Evolutionary conservation across 164 flowering plant species (phyloP).

Genomic region (Stephania yunnanensis): DNA sequence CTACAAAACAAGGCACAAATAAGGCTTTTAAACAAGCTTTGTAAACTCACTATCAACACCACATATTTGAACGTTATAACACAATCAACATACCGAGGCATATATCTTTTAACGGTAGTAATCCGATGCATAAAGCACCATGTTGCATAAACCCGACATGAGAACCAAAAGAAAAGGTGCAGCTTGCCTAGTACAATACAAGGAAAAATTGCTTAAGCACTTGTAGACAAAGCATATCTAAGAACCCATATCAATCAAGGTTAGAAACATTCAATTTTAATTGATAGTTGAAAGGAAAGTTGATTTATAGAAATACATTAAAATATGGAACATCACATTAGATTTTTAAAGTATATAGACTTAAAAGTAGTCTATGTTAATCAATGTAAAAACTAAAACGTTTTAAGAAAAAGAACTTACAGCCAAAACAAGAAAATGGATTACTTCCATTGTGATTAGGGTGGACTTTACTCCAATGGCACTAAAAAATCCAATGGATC

Average conservation of each 20-base stretch:
- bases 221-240: neutral
- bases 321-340: neutral
- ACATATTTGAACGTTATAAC: neutral
- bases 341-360: neutral
- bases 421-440: slow-evolving; percentile 96
- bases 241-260: no score
- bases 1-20: no score
- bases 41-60: neutral
- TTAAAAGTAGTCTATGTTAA: neutral
- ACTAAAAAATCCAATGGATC: slow-evolving; percentile 94
- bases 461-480: slow-evolving; percentile 95
- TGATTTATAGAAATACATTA: neutral
- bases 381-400: neutral
- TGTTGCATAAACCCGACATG: neutral
- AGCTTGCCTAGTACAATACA: neutral
- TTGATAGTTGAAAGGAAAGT: no score
- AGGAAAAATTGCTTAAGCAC: neutral
- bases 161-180: no score
- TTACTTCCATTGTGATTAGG: slow-evolving; percentile 96
- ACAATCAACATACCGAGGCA: neutral
- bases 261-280: no score
- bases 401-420: slow-evolving; percentile 44
- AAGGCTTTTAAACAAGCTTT: neutral
- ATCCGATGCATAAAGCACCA: neutral
- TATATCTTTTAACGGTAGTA: neutral